Conservation (phyloP, 306 rosid species). For the Lathyrus tuberosus region DNA sequence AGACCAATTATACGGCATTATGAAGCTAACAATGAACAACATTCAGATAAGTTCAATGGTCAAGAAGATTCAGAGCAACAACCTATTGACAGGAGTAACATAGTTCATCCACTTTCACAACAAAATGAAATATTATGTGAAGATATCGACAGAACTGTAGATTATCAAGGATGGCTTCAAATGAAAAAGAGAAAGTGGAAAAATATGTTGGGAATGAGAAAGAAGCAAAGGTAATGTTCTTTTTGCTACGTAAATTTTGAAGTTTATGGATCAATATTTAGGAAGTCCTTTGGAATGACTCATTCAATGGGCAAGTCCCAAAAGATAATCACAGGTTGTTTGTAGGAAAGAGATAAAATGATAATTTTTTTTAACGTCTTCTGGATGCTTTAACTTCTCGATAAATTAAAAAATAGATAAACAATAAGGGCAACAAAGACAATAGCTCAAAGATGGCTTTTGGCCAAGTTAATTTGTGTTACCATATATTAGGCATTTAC, state of each 20-base stretch:
- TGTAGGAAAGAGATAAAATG: conserved; percentile 28
- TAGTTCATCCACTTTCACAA: conserved; percentile 40
- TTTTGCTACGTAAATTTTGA: conserved; percentile 31
- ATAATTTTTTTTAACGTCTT: conserved; percentile 3
- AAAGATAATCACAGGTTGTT: conserved; percentile 19
- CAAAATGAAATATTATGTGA: conserved; percentile 43
- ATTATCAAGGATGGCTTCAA: conserved; percentile 97
- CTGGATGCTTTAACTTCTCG: conserved; percentile 11
- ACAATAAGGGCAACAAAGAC: conserved; percentile 5
- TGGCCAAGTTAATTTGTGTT: conserved; percentile 19
- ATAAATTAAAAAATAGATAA: conserved; percentile 1
- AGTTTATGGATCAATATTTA: conserved; percentile 24
- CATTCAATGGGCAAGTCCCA: conserved; percentile 34
- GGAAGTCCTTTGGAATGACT: conserved; percentile 22
- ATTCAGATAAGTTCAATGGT: conserved; percentile 39
- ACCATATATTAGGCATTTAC: conserved; percentile 5
- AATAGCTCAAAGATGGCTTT: conserved; percentile 12
- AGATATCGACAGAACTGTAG: conserved; percentile 66
- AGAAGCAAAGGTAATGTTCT: conserved; percentile 72
- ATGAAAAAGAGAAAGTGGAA: conserved; percentile 87
- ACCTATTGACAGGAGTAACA: conserved; percentile 42
- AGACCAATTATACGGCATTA: conserved; percentile 78
- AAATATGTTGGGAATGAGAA: conserved; percentile 68
- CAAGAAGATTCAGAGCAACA: conserved; percentile 45
- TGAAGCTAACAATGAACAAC: conserved; percentile 52